A percentile compares a stretch with the other conserved stretches of the same genome.
Evolutionary conservation across 2,329 filamentous ascomycete genomes (phyloP).

Genomic region (Phaeoacremonium minimum): DNA sequence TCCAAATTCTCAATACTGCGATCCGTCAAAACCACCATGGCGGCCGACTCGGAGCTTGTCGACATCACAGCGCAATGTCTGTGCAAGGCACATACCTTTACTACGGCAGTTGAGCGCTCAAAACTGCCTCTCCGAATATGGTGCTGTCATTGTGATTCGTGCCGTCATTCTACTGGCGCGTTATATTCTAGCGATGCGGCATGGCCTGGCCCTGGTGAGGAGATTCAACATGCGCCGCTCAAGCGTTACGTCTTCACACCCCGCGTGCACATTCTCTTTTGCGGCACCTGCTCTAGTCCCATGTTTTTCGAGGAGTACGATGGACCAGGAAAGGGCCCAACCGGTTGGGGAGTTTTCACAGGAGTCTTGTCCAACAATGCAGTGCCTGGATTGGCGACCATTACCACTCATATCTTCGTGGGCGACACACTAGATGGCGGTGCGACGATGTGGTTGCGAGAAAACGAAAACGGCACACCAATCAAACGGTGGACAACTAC

Average conservation of each 20-base stretch:
- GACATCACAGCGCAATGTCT: no score
- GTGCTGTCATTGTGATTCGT: slow-evolving; percentile 50
- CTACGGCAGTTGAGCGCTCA: no score
- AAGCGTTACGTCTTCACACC: slow-evolving; percentile 29
- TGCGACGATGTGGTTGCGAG: slow-evolving; percentile 37
- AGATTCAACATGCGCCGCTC: slow-evolving; percentile 24
- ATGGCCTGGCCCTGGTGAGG: slow-evolving; percentile 29
- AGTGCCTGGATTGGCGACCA: slow-evolving; percentile 21
- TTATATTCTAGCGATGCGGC: slow-evolving; percentile 28
- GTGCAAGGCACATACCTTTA: no score
- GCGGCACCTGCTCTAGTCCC: slow-evolving; percentile 34
- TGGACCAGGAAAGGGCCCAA: slow-evolving; percentile 7
- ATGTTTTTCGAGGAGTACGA: slow-evolving; percentile 33
- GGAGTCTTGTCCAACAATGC: slow-evolving; percentile 28
- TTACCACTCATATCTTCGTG: slow-evolving; percentile 36
- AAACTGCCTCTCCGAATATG: no score
- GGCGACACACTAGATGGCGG: slow-evolving; percentile 50
- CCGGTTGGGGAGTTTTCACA: slow-evolving; percentile 26
- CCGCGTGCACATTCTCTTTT: slow-evolving; percentile 30
- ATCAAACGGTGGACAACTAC: slow-evolving; percentile 20
- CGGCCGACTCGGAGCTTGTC: no score
- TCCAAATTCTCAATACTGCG: no score
- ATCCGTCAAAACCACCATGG: no score
- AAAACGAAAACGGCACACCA: slow-evolving; percentile 21
- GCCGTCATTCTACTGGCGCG: slow-evolving; percentile 37